Evolutionary conservation across 169 alveolate genomes (phyloP).

Genomic region (Eimeria brunetti): DNA sequence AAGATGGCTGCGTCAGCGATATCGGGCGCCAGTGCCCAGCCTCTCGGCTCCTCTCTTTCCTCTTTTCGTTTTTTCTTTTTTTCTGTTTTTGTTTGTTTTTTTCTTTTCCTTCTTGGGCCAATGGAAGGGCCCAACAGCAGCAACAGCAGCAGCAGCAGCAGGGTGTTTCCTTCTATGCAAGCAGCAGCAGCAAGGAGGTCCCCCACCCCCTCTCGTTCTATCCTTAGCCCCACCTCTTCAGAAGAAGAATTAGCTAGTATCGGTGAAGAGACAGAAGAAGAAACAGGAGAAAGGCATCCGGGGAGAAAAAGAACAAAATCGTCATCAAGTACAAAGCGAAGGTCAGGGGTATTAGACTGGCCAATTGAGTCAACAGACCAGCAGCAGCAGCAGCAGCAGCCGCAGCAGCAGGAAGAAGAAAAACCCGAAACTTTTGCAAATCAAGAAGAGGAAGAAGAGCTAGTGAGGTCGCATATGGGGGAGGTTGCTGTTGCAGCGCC

Average conservation of each 20-base stretch:
- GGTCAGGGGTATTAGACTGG: neutral
- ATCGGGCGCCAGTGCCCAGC: neutral
- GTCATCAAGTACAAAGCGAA: neutral
- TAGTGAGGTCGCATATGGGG: neutral
- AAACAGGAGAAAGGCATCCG: neutral
- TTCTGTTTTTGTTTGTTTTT: neutral
- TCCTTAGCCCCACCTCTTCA: neutral
- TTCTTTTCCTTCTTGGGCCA: neutral
- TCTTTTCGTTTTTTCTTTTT: neutral
- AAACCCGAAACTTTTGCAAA: neutral
- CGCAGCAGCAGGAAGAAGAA: neutral
- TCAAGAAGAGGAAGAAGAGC: neutral
- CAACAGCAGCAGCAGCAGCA: too few species aligned
- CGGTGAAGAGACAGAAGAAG: neutral
- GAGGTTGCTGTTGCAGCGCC: too few species aligned
- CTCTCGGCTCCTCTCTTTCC: neutral
- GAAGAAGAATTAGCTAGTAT: neutral
- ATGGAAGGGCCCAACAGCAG: too few species aligned
- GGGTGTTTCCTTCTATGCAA: neutral
- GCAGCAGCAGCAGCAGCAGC: neutral
- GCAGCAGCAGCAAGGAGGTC: neutral
- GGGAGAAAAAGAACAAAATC: neutral
- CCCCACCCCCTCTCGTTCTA: neutral
- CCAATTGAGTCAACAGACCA: neutral
- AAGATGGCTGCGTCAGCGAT: neutral